Percentiles rank a stretch among this genome's conserved stretches.
Evolutionary conservation across 2,329 filamentous ascomycete species (phyloP).

Genomic region (Emergomyces orientalis): DNA sequence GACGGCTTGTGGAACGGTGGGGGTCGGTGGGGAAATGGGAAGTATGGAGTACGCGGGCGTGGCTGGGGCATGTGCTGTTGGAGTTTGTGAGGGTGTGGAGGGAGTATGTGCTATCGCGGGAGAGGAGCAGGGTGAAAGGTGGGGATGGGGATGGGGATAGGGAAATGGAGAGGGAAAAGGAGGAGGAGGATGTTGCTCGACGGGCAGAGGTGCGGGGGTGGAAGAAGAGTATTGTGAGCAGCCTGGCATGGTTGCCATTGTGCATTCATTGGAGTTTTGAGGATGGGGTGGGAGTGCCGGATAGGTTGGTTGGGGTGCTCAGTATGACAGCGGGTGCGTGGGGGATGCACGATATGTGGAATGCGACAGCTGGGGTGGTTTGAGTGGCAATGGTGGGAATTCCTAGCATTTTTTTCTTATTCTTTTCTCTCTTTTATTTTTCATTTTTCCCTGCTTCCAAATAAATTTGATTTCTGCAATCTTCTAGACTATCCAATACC

Average conservation of each 20-base stretch:
- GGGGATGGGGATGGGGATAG: constrained; percentile 24
- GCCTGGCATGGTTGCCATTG: constrained; percentile 68
- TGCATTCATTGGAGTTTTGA: constrained; percentile 75
- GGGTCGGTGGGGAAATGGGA: constrained; percentile 53
- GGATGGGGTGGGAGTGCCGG: constrained; percentile 50
- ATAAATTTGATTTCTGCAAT: background rate
- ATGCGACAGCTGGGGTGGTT: constrained; percentile 24
- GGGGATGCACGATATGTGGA: constrained; percentile 40
- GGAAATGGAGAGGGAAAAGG: constrained; percentile 20
- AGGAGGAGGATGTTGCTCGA: constrained; percentile 21
- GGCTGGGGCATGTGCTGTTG: constrained; percentile 66
- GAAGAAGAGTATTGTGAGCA: constrained; percentile 55
- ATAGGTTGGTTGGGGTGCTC: constrained; percentile 49
- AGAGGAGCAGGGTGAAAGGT: constrained; percentile 13
- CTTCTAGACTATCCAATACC: background rate
- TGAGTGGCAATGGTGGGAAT: background rate
- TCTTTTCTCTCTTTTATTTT: background rate
- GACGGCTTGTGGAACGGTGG: constrained; percentile 30
- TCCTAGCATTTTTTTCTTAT: background rate
- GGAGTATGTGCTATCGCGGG: constrained; percentile 17
- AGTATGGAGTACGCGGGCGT: constrained; percentile 67
- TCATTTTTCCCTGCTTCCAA: too few relatives aligned
- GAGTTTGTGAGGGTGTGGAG: constrained; percentile 57
- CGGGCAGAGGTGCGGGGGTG: constrained; percentile 44
- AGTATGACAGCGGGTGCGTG: constrained; percentile 45